Evolutionary conservation across 2,329 filamentous ascomycete genomes (phyloP), one percentile per base, ranked within the genome.

Genomic region (Amesomyces nigricolor): DNA sequence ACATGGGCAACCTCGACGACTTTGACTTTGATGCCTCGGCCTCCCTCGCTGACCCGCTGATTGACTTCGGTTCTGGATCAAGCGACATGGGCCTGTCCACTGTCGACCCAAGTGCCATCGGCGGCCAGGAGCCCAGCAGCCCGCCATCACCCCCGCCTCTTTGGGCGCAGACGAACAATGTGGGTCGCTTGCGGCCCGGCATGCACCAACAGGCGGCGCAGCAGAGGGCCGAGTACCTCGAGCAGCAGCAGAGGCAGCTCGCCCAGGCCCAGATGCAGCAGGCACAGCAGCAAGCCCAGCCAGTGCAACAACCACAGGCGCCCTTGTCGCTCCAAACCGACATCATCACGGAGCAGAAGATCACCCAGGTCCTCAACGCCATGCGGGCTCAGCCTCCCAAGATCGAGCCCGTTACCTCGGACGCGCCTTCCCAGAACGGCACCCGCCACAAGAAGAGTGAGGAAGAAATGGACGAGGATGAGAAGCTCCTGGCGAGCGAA

Each of bases 391-490:
- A 88, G 71, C 77, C 81, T 13, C 72, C 76, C 6, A 75, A 78
- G 4, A 54, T 86, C 89, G 68, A 81, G 90, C 64, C 78, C 86
- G 48, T 86, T 86, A 47, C 47, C 61, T 74, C 82, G 60, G 32
- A 35, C 9, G 32, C 32, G 32, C 32, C 32, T 7, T 4, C 11
- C 9, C 32, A 35, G 9, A 9, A 35, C 32, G 32, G 32, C 8
- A 35, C 32, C 11, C 32, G 32, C 8, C 32, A 35, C 22, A 91
- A 86, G 79, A 97, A 97, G 79, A 91, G 96, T 44, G 91, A 97
- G 66, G 91, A 96, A 59, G 92, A 97, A 51, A 97, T 99, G 92
- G 94, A 99, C 65, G 92, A 96, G 71, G 94, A 97, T 65, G 94
- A 97, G 78, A 82, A 89, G 63, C 78, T 96, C 9, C 78, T 96